phyloP scores from a whole-genome alignment of 768 basidiomycete genomes.

The Mycena kentingensis region DNA sequence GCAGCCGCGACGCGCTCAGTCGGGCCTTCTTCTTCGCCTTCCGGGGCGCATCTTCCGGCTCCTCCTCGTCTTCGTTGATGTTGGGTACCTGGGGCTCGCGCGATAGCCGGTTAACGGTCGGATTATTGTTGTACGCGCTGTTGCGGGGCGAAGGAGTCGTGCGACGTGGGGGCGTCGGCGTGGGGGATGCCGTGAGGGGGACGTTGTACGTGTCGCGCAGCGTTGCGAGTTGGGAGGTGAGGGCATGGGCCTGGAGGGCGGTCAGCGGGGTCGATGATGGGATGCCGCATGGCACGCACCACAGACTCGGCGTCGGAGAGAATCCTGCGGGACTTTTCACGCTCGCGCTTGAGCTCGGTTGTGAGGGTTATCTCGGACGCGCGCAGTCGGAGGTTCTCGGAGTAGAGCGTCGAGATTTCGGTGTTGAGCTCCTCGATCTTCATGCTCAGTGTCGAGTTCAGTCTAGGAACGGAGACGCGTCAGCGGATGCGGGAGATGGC shows the following conservation, averaged over 20 bases:
- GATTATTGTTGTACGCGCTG: conserved; percentile 28
- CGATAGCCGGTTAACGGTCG: conserved; percentile 31
- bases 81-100: conserved; percentile 47
- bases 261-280: conserved; percentile 16
- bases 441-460: conserved; percentile 83
- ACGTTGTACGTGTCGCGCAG: conserved; percentile 67
- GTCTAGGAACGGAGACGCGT: conserved; percentile 41
- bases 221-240: conserved; percentile 65
- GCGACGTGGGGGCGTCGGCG: conserved; percentile 19
- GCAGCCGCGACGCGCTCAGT: conserved; percentile 35
- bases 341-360: conserved; percentile 77
- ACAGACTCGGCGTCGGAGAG: conserved; percentile 75
- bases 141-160: conserved; percentile 11
- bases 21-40: conserved; percentile 34
- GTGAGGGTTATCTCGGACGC: conserved; percentile 78
- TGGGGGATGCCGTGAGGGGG: conserved; percentile 14
- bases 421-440: conserved; percentile 83
- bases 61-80: conserved; percentile 22
- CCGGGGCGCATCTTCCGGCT: conserved; percentile 23
- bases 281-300: conserved; percentile 41
- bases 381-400: conserved; percentile 80
- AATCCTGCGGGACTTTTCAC: conserved; percentile 72
- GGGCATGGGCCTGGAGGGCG: conserved; percentile 47
- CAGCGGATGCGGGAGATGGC: neutral
- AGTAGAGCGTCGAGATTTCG: conserved; percentile 78